A percentile compares a stretch with the other conserved stretches of the same genome.
Evolutionary conservation across 2,329 filamentous ascomycete genomes (phyloP).

Genomic region (Botryotinia globosa): DNA sequence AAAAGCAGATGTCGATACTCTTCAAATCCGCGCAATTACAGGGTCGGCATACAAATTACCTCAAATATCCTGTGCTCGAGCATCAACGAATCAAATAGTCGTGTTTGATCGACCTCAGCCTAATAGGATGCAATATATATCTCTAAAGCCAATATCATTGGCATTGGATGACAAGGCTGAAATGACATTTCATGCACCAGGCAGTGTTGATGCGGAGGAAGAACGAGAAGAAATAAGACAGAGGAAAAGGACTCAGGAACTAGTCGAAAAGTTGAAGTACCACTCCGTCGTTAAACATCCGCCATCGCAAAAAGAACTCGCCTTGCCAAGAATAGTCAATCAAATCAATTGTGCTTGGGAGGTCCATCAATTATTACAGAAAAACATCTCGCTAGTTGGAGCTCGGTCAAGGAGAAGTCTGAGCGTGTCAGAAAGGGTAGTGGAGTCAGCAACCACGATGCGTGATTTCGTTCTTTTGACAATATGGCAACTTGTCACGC

Average conservation of each 20-base stretch:
- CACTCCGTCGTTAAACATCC: conserved; percentile 79
- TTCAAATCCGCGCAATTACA: conserved; percentile 63
- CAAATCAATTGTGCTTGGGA: conserved; percentile 97
- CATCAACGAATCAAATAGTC: conserved; percentile 78
- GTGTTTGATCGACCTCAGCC: conserved; percentile 85
- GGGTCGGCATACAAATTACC: conserved; percentile 57
- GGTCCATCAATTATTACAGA: conserved; percentile 79
- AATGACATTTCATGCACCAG: conserved; percentile 42
- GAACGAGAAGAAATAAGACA: conserved; percentile 58
- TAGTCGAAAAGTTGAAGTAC: conserved; percentile 83
- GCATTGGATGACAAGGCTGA: conserved; percentile 72
- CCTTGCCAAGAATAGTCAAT: conserved; percentile 77
- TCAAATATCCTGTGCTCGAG: conserved; percentile 67
- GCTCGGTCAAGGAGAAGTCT: conserved; percentile 77
- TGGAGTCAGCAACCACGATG: conserved; percentile 85
- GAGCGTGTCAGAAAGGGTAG: conserved; percentile 91
- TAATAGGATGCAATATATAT: conserved; percentile 92
- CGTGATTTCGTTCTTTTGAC: conserved; percentile 70
- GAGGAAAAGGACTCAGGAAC: conserved; percentile 58
- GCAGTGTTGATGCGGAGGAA: conserved; percentile 68
- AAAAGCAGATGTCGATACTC: conserved; percentile 58
- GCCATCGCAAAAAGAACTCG: conserved; percentile 77
- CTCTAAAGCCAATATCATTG: conserved; percentile 81
- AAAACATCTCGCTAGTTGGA: conserved; percentile 83
- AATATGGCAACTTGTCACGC: conserved; percentile 66